These are phyloP conservation scores for Crithidia brevicula DNA, from an alignment of 208 protist species.

Conservation along the genomic window DNA sequence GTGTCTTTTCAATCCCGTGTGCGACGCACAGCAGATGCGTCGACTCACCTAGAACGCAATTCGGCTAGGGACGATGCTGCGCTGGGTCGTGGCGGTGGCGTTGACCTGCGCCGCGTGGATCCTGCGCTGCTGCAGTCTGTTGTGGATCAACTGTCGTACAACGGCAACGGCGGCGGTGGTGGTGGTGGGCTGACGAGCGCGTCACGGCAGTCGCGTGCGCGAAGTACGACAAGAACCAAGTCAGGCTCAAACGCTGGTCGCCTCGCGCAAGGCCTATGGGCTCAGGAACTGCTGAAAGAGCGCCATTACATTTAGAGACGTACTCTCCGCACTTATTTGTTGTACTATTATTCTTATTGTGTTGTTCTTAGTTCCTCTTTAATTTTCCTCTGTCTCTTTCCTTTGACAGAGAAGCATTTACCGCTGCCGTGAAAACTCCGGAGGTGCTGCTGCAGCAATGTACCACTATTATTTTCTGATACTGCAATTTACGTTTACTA, in stretches of 20 bases:
- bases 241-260: conserved; percentile 12
- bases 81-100: background rate
- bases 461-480: no score
- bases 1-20: no score
- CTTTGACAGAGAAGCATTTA: no score
- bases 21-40: no score
- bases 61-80: no score
- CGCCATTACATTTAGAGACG: conserved; percentile 20
- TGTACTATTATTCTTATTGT: background rate
- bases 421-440: no score
- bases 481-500: no score
- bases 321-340: background rate
- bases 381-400: no score
- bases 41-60: no score
- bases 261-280: conserved; percentile 71
- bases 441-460: no score
- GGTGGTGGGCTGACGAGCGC: background rate
- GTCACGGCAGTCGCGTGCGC: background rate
- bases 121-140: conserved; percentile 15
- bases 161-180: background rate
- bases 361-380: background rate
- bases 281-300: conserved; percentile 54
- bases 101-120: conserved; percentile 1
- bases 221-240: background rate
- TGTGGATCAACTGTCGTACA: conserved; percentile 6